Percentiles rank a stretch among this genome's conserved stretches.
phyloP scores from a whole-genome alignment of 306 rosid species.

The Adenanthera pavonina region DNA sequence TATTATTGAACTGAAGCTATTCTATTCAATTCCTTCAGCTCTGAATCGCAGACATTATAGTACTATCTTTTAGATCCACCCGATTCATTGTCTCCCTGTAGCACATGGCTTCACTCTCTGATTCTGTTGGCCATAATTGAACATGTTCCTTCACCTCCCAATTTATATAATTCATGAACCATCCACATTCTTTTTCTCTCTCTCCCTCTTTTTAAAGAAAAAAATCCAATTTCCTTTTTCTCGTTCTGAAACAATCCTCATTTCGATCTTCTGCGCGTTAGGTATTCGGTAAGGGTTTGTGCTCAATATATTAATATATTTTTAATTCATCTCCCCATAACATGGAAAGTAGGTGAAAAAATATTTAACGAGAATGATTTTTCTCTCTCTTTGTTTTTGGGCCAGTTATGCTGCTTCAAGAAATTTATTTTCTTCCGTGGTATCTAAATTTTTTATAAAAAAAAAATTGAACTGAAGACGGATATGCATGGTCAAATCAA shows the following conservation, averaged over 20 bases:
- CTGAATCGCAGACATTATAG: background rate
- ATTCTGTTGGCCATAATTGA: conserved; percentile 47
- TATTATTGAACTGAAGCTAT: conserved; percentile 27
- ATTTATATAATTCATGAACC: conserved; percentile 12
- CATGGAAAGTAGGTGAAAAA: no score
- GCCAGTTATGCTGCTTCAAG: no score
- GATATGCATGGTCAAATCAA: background rate
- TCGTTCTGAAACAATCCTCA: conserved; percentile 9
- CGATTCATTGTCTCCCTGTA: conserved; percentile 30
- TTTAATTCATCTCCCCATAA: no score
- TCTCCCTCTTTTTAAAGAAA: no score
- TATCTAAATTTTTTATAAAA: no score
- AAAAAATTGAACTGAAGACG: background rate
- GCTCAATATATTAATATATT: background rate
- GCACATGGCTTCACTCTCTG: conserved; percentile 30
- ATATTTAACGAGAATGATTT: no score
- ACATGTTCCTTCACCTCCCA: conserved; percentile 17
- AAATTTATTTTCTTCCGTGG: background rate
- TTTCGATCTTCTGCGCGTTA: background rate
- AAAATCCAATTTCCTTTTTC: conserved; percentile 29
- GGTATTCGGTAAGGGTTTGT: background rate
- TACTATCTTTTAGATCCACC: conserved; percentile 10
- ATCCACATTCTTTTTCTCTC: background rate
- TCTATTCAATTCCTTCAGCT: background rate
- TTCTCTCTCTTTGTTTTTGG: background rate